Percentiles rank a stretch among this genome's conserved stretches.
Conservation (phyloP, 163 green algal species). For the Botryococcus braunii region DNA sequence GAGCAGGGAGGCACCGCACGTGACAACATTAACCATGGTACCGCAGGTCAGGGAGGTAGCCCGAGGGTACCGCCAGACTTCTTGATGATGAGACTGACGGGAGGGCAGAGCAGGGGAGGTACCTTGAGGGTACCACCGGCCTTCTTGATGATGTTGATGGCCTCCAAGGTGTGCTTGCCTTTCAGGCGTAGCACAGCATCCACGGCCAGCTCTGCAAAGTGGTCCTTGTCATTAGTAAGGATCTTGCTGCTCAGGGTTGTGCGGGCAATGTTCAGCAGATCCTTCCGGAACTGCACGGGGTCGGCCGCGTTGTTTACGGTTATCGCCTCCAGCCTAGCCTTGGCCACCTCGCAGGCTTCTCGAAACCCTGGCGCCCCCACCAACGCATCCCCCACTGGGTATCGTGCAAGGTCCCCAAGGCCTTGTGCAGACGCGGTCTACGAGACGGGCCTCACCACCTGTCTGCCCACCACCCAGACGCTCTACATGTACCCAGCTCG, state of each 20-base stretch:
- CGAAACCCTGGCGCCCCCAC: conserved; percentile 57
- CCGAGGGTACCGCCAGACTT: no score
- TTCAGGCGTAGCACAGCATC: conserved; percentile 88
- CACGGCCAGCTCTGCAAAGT: conserved; percentile 96
- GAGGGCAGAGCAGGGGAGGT: background rate
- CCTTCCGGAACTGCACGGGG: conserved; percentile 33
- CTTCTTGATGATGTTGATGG: conserved; percentile 99
- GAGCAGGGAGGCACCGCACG: no score
- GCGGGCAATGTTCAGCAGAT: conserved; percentile 93
- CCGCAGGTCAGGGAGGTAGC: no score
- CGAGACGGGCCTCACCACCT: no score
- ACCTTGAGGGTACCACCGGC: conserved; percentile 76
- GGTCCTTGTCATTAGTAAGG: conserved; percentile 73
- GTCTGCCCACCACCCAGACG: no score
- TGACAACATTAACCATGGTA: no score
- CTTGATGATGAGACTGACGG: no score
- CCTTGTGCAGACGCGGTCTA: no score
- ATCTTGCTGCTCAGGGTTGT: conserved; percentile 96
- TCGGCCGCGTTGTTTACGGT: conserved; percentile 65
- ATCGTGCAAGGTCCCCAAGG: no score
- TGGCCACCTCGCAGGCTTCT: conserved; percentile 61
- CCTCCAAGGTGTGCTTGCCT: conserved; percentile 76
- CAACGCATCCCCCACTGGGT: no score
- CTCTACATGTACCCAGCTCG: no score
- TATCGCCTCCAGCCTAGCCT: conserved; percentile 46